Percentiles rank a stretch among this genome's conserved stretches.
phyloP scores from a whole-genome alignment of 2,329 filamentous ascomycete genomes.

The Colletotrichum sp. region DNA sequence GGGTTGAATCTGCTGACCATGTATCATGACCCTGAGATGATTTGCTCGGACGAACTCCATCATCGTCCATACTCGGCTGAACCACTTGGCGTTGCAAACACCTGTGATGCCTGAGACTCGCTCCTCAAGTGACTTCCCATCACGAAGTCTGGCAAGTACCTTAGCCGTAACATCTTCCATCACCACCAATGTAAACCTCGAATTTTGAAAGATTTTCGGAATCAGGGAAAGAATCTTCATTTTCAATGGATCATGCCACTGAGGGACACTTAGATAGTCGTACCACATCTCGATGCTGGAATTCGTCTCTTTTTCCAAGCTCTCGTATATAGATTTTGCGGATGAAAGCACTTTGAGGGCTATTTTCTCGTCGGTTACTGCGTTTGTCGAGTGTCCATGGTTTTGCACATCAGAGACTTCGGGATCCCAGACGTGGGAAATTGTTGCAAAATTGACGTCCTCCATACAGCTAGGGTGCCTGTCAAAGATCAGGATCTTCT shows the following conservation, averaged over 20 bases:
- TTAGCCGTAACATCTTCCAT: not conserved
- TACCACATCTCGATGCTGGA: not conserved
- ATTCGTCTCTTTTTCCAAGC: not conserved
- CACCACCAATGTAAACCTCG: not conserved
- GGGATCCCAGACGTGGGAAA: not conserved
- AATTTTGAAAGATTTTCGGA: not conserved
- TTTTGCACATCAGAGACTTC: not conserved
- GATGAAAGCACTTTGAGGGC: not conserved
- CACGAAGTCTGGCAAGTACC: not conserved
- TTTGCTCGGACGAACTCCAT: not conserved
- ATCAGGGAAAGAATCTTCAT: not conserved
- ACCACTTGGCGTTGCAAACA: not conserved
- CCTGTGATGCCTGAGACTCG: not conserved
- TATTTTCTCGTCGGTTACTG: not conserved
- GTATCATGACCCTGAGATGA: not conserved
- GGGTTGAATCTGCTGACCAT: rapidly evolving
- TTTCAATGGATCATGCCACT: not conserved
- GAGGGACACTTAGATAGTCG: not conserved
- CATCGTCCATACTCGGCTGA: not conserved
- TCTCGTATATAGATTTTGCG: not conserved
- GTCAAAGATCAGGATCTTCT: not conserved
- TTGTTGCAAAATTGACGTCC: not conserved
- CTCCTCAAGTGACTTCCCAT: not conserved
- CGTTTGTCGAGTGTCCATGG: not conserved
- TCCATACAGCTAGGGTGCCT: not conserved